Evolutionary conservation across 2,329 filamentous ascomycete genomes (phyloP), one percentile per base, ranked within the genome.

Genomic region (Trichoderma oligosporum): DNA sequence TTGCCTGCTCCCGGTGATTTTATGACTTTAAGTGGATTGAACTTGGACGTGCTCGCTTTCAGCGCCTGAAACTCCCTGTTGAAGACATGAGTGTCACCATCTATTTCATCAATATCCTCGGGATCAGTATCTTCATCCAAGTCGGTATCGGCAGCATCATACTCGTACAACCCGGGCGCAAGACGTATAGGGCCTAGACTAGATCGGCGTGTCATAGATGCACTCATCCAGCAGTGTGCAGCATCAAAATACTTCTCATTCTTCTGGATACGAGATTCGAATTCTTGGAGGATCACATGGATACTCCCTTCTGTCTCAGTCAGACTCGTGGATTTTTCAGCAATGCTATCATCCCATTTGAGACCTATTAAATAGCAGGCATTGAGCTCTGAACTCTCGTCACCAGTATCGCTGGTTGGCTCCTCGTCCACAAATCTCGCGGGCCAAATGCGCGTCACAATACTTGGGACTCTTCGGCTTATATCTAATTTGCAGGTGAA

Each of bases 291-390:
- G 0, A 74, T 70, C 7, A 69, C 67, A 16, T 72, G 70, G 24
- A 87, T 69, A 1, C 73, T 70, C 24, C 71, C 73, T 3, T 78
- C 70, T 2, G 75, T 71, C 3, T 70, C 60, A 49, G 73, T 73
- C 9, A 74, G 68, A 16, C 80, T 75, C 4, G 70, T 74, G 2
- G 65, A 62, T 58, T 68, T 67, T 2, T 60, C 54, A 12, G 63
- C 54, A 5, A 63, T 61, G 3, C 61, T 56, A 7, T 61, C 60
- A 52, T 69, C 63, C 65, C 66, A 68, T 9, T 76, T 73, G 11
- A 88, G 71, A 0, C 85, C 85, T 18, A 87, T 75, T 2, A 88
- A 74, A 65, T 87, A 87, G 60, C 76, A 82, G 3, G 82, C 82
- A 35, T 83, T 76, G 61, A 83, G 84, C 59, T 86, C 82, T 1